Evolutionary conservation across 495 filamentous ascomycete genomes (phyloP), one percentile per base, ranked within the genome.

Genomic region (Neurospora sp.): DNA sequence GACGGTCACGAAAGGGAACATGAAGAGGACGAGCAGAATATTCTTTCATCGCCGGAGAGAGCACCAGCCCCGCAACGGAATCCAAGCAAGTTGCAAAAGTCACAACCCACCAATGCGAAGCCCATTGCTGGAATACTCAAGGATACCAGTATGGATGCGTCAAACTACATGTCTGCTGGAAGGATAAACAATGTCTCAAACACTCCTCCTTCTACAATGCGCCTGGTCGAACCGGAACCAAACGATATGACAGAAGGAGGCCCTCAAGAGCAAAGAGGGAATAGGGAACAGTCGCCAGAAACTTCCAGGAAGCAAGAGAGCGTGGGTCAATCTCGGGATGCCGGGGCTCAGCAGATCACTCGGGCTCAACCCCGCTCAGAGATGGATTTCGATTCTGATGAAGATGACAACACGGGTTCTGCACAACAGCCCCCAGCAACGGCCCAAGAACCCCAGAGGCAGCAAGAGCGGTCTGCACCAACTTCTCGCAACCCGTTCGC

Each of bases 31-130:
- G 86, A 85, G 16, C 54, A 18, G 12, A 66, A 66, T 66, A 77
- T 82, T 70, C 74, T 79, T 60, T 38, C 73, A 35, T 81, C 80
- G 31, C 79, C 82, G 44, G 83, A 83, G 37, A 82, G 80, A 73
- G 70, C 71, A 35, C 35, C 73, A 12, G 76, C 80, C 39, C 83
- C 84, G 44, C 88, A 91, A 76, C 85, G 90, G 74, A 87, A 90
- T 66, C 80, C 86, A 8, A 89, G 90, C 82, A 96, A 95, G 79
- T 84, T 95, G 73, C 93, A 95, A 79, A 96, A 95, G 79, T 88
- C 83, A 38, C 80, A 88, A 75, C 86, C 88, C 44, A 84, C 88
- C n/a, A 85, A 82, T 27, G 81, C 83, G 54, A 87, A 85, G 72
- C 73, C 84, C 46, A 70, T 44, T 27, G 69, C 71, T 71, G 72